These are phyloP conservation scores for Candida anutae DNA, from an alignment of 1,139 yeast species.

Conservation along the genomic window DNA sequence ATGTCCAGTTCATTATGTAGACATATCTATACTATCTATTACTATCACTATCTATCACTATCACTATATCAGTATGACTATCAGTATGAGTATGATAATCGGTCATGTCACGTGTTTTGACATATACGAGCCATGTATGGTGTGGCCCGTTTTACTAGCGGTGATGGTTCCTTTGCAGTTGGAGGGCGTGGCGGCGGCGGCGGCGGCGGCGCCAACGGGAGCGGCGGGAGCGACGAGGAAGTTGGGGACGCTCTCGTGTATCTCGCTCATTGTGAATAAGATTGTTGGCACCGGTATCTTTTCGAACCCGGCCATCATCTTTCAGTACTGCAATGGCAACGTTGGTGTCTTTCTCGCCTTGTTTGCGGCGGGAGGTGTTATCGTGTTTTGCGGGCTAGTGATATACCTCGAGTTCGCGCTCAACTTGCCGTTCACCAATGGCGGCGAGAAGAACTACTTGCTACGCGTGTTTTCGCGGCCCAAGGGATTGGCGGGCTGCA, in stretches of 20 bases:
- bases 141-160: no score
- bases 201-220: no score
- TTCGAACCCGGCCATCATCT: constrained; percentile 42
- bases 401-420: constrained; percentile 42
- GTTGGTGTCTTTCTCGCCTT: constrained; percentile 30
- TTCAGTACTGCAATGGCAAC: constrained; percentile 36
- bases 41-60: no score
- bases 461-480: constrained; percentile 32
- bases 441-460: constrained; percentile 46
- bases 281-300: constrained; percentile 49
- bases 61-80: no score
- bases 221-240: no score
- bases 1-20: constrained; percentile 19
- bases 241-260: constrained; percentile 18
- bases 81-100: no score
- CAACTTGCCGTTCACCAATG: constrained; percentile 38
- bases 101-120: no score
- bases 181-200: no score
- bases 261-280: constrained; percentile 38
- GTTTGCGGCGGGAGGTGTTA: constrained; percentile 39
- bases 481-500: constrained; percentile 31
- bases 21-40: no score
- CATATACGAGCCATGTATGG: no score
- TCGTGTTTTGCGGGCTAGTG: constrained; percentile 39
- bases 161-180: no score